Evolutionary conservation across 257 asterid species (phyloP).

Genomic region (Fraxinus pennsylvanica): DNA sequence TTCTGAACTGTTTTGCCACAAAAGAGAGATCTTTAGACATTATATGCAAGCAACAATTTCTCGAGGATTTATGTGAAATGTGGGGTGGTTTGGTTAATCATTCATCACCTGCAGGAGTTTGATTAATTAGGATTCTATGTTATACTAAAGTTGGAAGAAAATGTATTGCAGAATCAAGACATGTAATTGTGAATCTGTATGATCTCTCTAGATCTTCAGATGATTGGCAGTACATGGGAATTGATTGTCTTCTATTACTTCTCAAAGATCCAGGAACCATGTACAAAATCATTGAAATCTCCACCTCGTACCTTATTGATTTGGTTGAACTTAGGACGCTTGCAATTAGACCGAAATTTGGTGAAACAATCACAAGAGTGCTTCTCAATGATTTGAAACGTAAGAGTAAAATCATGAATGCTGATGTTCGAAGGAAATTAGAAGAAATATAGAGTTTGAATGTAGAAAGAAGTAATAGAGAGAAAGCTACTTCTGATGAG

Average conservation of each 20-base stretch:
- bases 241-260: constrained; percentile 46
- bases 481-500: constrained; percentile 43
- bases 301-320: constrained; percentile 48
- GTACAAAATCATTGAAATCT: constrained; percentile 38
- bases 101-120: too few relatives aligned
- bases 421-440: constrained; percentile 28
- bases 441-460: constrained; percentile 47
- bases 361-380: constrained; percentile 53
- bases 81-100: too few relatives aligned
- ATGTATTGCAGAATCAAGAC: too few relatives aligned
- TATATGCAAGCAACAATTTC: constrained; percentile 53
- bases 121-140: too few relatives aligned
- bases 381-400: constrained; percentile 39
- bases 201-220: too few relatives aligned
- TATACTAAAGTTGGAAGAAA: too few relatives aligned
- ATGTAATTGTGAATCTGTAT: too few relatives aligned
- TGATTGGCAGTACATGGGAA: too few relatives aligned
- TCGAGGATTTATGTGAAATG: constrained; percentile 34
- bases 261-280: constrained; percentile 61
- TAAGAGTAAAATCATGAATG: constrained; percentile 33
- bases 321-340: constrained; percentile 57
- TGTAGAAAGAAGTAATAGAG: constrained; percentile 39
- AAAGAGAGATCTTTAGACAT: constrained; percentile 56
- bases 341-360: constrained; percentile 56
- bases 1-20: constrained; percentile 68